Percentiles rank a stretch among this genome's conserved stretches.
Evolutionary conservation across 2,329 filamentous ascomycete species (phyloP).

Genomic region (Colletotrichum incanum): DNA sequence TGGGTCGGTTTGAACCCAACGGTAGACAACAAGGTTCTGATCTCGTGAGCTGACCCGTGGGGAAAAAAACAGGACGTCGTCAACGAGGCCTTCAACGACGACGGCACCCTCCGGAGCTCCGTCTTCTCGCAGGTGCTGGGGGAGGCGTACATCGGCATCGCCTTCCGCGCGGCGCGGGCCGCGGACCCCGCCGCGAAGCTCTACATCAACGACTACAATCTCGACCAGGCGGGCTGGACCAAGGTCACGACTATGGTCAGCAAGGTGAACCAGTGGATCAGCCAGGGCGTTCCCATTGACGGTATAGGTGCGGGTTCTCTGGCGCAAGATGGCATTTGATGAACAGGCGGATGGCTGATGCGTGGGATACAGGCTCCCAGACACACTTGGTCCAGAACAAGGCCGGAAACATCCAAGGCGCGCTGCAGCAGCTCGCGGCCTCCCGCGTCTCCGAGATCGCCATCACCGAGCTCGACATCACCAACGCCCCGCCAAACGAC

Average conservation of each 20-base stretch:
- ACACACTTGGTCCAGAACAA: conserved; percentile 65
- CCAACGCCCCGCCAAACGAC: conserved; percentile 68
- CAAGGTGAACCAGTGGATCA: conserved; percentile 76
- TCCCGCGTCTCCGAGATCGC: conserved; percentile 70
- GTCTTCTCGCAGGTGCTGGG: conserved; percentile 80
- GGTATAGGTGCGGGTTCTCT: conserved; percentile 63
- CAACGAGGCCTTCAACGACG: conserved; percentile 76
- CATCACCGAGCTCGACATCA: conserved; percentile 79
- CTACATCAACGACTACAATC: conserved; percentile 84
- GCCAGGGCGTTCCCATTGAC: conserved; percentile 75
- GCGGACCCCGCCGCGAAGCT: conserved; percentile 79
- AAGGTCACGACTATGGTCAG: conserved; percentile 71
- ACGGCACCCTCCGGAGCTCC: conserved; percentile 70
- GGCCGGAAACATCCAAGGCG: conserved; percentile 61
- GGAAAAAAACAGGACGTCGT: conserved; percentile 69
- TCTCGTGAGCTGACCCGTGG: neutral
- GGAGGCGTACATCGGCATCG: conserved; percentile 78
- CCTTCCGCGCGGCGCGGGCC: conserved; percentile 77
- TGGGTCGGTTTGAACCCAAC: conserved; percentile 58
- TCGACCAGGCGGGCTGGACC: conserved; percentile 71
- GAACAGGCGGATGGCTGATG: neutral
- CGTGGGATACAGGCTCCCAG: conserved; percentile 60
- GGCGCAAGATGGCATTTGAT: neutral
- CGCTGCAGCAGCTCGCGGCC: conserved; percentile 67
- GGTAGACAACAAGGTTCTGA: neutral